Base-by-base conservation (phyloP, 2,329 filamentous ascomycete species). In the Aspergillus sp. region DNA sequence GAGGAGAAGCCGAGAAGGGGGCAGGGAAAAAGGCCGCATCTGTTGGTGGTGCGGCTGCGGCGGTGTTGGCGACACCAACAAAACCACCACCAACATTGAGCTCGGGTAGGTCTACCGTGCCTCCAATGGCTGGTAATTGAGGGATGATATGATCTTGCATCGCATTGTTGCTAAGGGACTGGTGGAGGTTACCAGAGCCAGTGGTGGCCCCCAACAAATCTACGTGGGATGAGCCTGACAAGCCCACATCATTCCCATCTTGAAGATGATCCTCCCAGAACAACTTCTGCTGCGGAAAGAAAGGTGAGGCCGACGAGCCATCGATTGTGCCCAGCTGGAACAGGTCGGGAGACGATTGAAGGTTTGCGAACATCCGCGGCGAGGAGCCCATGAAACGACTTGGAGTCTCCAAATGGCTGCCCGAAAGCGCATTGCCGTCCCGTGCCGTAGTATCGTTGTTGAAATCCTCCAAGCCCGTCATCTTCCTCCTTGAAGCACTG, bases 331-430 rank as follows among this genome's bases (percentile, higher is more conserved):
- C 66, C 50, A 77, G 71, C 38, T 75, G 74, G 52, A 80, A 76
- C 48, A 79, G 66, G 48, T 80, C 76, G 4, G 78, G 78, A 2
- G 79, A 80, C 51, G 78, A 78, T 45, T 79, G 78, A 29, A 81
- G 61, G 47, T 71, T 73, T 4, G 71, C 68, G 55, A 77, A 78
- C 27, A 79, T 69, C 52, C 66, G 61, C 7, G 73, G 71, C 2
- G 72, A 74, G 6, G 63, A 61, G 5, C 69, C 68, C 47, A 73
- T 58, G 9, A 72, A 56, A 47, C 71, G 64, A 52, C 68, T 72
- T 3, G 71, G 70, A 4, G 70, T 72, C 50, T 73, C 69, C 8
- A 70, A 72, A 62, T 68, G 64, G 9, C 45, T 57, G 48, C 47
- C 38, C 58, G 57, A 19, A 19, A 19, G 19, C 56, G 57, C 2